Conservation (phyloP, 1,284 basidiomycete species). For the Cryptococcus sp. region DNA sequence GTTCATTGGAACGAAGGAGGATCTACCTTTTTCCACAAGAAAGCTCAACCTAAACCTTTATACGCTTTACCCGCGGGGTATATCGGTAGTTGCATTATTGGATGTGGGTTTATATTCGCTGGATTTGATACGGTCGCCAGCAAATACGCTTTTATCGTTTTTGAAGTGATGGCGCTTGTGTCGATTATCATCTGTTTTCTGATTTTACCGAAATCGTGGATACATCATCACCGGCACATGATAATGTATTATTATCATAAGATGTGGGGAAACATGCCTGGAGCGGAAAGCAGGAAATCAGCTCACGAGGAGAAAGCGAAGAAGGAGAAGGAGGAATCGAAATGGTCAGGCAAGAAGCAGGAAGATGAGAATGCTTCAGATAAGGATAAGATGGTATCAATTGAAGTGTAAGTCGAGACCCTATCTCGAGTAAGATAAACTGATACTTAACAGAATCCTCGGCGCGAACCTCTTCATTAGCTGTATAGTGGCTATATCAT, state of each 20-base stretch:
- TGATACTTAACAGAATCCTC: constrained; percentile 12
- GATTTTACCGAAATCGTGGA: constrained; percentile 1
- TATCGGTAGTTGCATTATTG: constrained; percentile 27
- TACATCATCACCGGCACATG: constrained; percentile 4
- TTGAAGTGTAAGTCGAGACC: constrained; percentile 12
- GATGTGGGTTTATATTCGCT: constrained; percentile 24
- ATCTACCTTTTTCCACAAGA: constrained; percentile 9
- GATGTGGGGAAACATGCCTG: neutral
- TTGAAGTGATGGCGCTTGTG: constrained; percentile 6
- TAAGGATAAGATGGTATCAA: constrained; percentile 13
- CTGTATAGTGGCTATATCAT: constrained; percentile 10
- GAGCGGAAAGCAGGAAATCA: neutral
- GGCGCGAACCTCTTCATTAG: constrained; percentile 5
- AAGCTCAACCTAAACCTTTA: constrained; percentile 5
- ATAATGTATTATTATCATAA: neutral
- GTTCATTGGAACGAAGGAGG: constrained; percentile 14
- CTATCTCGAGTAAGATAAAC: neutral
- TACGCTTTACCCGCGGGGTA: constrained; percentile 31
- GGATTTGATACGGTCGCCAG: constrained; percentile 14
- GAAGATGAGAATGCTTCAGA: neutral
- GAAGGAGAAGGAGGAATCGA: neutral
- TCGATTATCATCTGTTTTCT: constrained; percentile 9
- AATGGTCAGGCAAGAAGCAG: neutral
- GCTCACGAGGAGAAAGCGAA: neutral
- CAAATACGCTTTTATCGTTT: constrained; percentile 15